These are phyloP conservation scores for Solanum stenotomum DNA, from an alignment of 257 asterid species.

Conservation along the genomic window DNA sequence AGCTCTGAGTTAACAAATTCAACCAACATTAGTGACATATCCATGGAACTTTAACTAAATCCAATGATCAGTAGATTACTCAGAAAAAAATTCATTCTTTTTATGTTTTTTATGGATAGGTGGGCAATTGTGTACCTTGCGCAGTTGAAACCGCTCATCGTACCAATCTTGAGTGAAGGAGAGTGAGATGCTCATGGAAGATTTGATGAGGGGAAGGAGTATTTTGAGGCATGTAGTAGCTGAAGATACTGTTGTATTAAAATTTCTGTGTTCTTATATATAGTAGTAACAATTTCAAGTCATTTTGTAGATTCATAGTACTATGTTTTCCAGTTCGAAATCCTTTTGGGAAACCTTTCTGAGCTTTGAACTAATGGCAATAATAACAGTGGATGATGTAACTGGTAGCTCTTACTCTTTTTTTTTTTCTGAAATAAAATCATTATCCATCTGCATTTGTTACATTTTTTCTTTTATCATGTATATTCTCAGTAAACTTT, in stretches of 20 bases:
- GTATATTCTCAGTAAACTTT: neutral
- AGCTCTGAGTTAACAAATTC: neutral
- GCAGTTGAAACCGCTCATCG: neutral
- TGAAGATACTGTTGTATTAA: neutral
- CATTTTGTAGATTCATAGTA: neutral
- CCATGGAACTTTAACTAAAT: neutral
- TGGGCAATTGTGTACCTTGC: conserved; percentile 3
- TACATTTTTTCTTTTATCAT: neutral
- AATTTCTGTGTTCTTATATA: neutral
- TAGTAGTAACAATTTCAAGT: neutral
- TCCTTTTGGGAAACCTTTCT: too few relatives aligned
- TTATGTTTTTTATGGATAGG: neutral
- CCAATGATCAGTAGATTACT: neutral
- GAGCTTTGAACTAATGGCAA: neutral
- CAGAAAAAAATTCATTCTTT: neutral
- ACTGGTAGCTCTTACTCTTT: too few relatives aligned
- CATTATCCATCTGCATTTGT: neutral
- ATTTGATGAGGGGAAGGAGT: neutral
- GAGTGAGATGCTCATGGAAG: neutral
- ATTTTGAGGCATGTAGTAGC: neutral
- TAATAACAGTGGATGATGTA: neutral
- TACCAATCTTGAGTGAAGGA: neutral
- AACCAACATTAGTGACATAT: neutral
- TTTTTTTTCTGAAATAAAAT: too few relatives aligned
- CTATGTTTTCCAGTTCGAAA: neutral